A percentile compares a stretch with the other conserved stretches of the same genome.
Evolutionary conservation across 2,329 filamentous ascomycete genomes (phyloP).

Genomic region (Beauveria sp.): DNA sequence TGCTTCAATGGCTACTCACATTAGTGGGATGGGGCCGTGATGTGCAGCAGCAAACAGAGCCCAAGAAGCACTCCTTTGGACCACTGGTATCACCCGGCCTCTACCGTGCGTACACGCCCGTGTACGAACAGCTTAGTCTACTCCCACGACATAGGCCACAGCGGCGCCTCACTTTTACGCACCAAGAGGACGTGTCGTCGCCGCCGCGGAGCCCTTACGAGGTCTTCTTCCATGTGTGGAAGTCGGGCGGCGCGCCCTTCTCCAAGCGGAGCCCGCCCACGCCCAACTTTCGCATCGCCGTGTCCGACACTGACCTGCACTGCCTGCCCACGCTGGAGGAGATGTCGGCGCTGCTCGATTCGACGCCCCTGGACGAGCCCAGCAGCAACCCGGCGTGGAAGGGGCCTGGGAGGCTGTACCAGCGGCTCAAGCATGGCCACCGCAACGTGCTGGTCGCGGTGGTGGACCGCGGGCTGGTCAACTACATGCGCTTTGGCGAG

Average conservation of each 20-base stretch:
- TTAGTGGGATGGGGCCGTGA: constrained; percentile 27
- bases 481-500: constrained; percentile 76
- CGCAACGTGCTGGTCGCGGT: constrained; percentile 80
- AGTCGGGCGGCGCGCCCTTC: constrained; percentile 52
- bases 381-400: constrained; percentile 20
- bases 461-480: constrained; percentile 83
- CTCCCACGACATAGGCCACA: constrained; percentile 62
- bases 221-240: constrained; percentile 77
- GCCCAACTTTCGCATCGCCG: constrained; percentile 79
- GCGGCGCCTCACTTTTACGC: constrained; percentile 19
- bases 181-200: constrained; percentile 2
- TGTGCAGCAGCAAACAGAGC: constrained; percentile 17
- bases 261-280: constrained; percentile 70
- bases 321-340: constrained; percentile 66
- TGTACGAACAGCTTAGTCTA: constrained; percentile 70
- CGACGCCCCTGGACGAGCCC: constrained; percentile 62
- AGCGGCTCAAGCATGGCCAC: constrained; percentile 74
- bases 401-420: constrained; percentile 53
- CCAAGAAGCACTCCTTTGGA: constrained; percentile 32
- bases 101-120: constrained; percentile 57
- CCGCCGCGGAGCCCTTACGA: constrained; percentile 50
- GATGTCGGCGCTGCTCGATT: constrained; percentile 62
- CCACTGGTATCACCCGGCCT: constrained; percentile 56
- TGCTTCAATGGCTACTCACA: constrained; percentile 50
- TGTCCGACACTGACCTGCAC: constrained; percentile 68